Percentiles rank a stretch among this genome's conserved stretches.
phyloP scores from a whole-genome alignment of 257 asterid species.

The Solanum gandarillasii region DNA sequence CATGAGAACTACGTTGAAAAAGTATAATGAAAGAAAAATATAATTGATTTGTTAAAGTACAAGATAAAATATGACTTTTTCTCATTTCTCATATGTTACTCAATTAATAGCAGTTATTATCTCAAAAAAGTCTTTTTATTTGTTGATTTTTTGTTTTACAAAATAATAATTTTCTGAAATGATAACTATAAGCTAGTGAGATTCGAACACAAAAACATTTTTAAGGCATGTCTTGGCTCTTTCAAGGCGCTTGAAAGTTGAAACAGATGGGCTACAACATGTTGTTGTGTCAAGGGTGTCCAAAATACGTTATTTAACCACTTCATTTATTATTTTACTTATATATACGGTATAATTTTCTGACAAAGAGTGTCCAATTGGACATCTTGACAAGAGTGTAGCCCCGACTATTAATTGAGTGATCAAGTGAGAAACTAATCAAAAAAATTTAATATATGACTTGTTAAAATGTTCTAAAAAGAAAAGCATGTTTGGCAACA shows the following conservation, averaged over 20 bases:
- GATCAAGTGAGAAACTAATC: not conserved
- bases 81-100: not conserved
- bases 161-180: too few species aligned
- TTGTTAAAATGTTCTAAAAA: too few species aligned
- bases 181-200: not conserved
- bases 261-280: not conserved
- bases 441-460: not conserved
- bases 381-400: too few species aligned
- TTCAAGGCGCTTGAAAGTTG: not conserved
- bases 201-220: not conserved
- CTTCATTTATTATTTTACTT: not conserved
- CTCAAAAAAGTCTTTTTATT: too few species aligned
- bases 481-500: not conserved
- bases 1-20: not conserved
- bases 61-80: too few species aligned
- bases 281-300: not conserved
- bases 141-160: too few species aligned
- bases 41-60: too few species aligned
- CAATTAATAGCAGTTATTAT: not conserved
- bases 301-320: not conserved
- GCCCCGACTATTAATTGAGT: too few species aligned
- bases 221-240: not conserved
- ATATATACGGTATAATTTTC: too few species aligned
- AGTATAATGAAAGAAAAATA: not conserved
- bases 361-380: too few species aligned